Evolutionary conservation across 805 yeast species (phyloP).

Genomic region (Monosporozyma servazzii): DNA sequence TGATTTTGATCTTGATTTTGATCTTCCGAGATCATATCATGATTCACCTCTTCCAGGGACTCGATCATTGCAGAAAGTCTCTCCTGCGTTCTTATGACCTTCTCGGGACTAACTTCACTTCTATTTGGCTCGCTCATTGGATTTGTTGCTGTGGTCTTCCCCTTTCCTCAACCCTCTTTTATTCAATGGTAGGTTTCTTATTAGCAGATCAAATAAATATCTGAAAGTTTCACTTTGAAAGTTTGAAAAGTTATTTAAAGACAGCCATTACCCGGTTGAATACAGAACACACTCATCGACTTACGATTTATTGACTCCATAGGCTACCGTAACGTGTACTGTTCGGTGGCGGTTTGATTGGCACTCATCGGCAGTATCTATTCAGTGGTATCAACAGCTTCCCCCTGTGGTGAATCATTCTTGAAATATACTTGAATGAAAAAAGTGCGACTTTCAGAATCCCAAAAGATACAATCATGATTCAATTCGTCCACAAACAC

Average conservation of each 20-base stretch:
- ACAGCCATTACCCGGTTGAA: too few relatives aligned
- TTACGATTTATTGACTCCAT: too few relatives aligned
- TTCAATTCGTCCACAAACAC: slow-evolving; percentile 28
- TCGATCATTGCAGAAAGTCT: slow-evolving; percentile 5
- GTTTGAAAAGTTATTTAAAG: not conserved
- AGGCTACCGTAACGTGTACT: too few relatives aligned
- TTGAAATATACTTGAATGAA: slow-evolving; percentile 60
- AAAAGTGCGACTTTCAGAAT: slow-evolving; percentile 55
- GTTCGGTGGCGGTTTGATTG: too few relatives aligned
- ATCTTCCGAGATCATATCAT: not conserved
- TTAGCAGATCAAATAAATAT: not conserved
- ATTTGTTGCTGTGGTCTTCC: not conserved
- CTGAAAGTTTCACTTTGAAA: not conserved
- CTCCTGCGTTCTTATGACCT: slow-evolving; percentile 2
- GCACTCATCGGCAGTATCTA: not conserved
- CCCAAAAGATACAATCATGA: slow-evolving; percentile 59
- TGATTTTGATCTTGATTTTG: not conserved
- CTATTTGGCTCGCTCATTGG: not conserved
- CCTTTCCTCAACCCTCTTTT: not conserved
- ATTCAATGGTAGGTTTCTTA: not conserved
- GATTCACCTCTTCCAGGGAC: not conserved
- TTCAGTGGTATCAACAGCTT: not conserved
- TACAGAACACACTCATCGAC: too few relatives aligned
- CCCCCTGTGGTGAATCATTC: not conserved
- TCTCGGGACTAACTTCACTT: not conserved